These are phyloP conservation scores for Exophiala sideris DNA, from an alignment of 2,329 filamentous ascomycete genomes.

Conservation along the genomic window DNA sequence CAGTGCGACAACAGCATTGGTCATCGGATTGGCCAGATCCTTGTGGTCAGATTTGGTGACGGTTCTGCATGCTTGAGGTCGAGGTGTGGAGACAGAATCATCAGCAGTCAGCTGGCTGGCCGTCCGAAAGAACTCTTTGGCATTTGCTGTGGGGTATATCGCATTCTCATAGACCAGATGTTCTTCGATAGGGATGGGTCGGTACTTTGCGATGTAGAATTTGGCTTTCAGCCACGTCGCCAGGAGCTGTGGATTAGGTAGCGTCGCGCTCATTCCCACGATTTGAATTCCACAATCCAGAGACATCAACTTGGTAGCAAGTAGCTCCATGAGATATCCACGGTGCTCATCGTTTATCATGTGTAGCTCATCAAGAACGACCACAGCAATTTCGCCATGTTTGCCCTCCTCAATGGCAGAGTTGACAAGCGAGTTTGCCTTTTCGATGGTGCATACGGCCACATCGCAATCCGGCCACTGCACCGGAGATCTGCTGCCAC, in stretches of 20 bases:
- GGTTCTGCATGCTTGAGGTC: conserved; percentile 29
- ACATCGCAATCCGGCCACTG: conserved; percentile 74
- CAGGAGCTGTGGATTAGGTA: conserved; percentile 67
- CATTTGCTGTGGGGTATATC: conserved; percentile 62
- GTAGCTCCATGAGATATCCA: conserved; percentile 71
- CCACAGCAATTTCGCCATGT: conserved; percentile 60
- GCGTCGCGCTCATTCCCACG: conserved; percentile 75
- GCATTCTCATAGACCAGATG: conserved; percentile 68
- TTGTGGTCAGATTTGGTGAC: conserved; percentile 58
- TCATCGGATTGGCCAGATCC: conserved; percentile 62
- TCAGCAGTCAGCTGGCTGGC: conserved; percentile 49
- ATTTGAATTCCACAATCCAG: conserved; percentile 64
- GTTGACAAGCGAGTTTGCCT: conserved; percentile 73
- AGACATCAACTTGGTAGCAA: conserved; percentile 69
- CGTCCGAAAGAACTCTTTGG: conserved; percentile 57
- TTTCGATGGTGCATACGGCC: conserved; percentile 76
- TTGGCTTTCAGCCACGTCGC: conserved; percentile 68
- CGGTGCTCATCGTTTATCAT: conserved; percentile 75
- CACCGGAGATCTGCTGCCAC: conserved; percentile 64
- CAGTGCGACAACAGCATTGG: conserved; percentile 68
- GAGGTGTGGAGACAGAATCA: conserved; percentile 34
- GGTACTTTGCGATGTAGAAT: conserved; percentile 69
- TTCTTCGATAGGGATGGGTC: conserved; percentile 72
- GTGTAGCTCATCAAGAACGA: conserved; percentile 76
- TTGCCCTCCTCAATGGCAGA: conserved; percentile 67